Base-by-base conservation (phyloP, 371 early-diverging fungal genomes). In the Mucor sp. region DNA sequence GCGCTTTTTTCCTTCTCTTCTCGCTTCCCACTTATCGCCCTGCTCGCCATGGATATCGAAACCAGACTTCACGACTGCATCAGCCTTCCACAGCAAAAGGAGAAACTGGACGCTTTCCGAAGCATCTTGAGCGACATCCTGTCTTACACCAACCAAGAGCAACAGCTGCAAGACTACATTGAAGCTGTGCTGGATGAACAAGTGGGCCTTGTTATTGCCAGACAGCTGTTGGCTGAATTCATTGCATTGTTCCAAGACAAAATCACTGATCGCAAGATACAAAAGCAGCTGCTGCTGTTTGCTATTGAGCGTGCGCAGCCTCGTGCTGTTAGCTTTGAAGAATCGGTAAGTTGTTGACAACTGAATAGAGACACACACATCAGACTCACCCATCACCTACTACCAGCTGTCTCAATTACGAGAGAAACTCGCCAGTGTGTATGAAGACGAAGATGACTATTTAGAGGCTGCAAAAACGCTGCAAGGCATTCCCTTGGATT, bases 311-410 rank as follows among this genome's bases (percentile, higher is more conserved):
- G 76, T 48, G 83, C 90, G 23, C 86, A 89, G 63, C 77, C 85
- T 11, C 80, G 95, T 56, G 83, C 88, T 15, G 94, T 94, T n/a
- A 91, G 93, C 35, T 95, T 93, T 78, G 95, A 95, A 74, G 95
- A 95, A 71, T 93, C 92, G 83, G 95, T 92, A 76, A 62, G 69
- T 21, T n/a, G n/a, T 39, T 6, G 27, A 14, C 39, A 17, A 19
- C 30, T 43, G 19, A 2, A 11, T 0, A 21, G 28, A 25, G 66
- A n/a, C 30, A 15, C 6, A 11, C 25, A 39, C 27, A 19, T 44
- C 33, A 35, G 59, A 53, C 61, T 43, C 7, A 61, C 35, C 27
- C 11, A 41, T 41, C 41, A n/a, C n/a, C 6, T 30, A 6, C 30
- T 30, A 41, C 6, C 78, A 91, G 92, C 85, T 94, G 23, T 91